Base-by-base conservation (phyloP, 177 flowering plant genomes). In the Vitis hybrid region DNA sequence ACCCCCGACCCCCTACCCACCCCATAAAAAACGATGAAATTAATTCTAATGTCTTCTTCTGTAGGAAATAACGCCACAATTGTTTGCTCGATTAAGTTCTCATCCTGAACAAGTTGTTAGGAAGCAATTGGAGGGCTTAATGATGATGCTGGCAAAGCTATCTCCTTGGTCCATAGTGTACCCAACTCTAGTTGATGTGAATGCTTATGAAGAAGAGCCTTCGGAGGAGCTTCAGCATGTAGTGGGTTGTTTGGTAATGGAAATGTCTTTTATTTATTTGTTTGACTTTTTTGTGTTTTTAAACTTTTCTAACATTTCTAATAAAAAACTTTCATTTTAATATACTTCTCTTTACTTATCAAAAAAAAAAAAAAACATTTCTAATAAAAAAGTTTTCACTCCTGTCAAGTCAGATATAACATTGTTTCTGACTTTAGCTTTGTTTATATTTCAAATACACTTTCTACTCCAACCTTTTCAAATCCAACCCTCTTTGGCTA, bases 151-250 rank as follows among this genome's bases (percentile, higher is more conserved):
- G 74, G 98, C 97, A 11, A 92, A 89, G 82, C 87, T 73, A 61
- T 86, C 91, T 76, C 98, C 98, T 55, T 89, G 92, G 89, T 92
- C 97, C 19, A 79, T 94, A 45, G 94, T 94, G 34, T 94, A 91
- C 77, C 98, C 98, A 65, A 88, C 97, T 6, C 88, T 94, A 45
- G 97, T 92, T 76, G 94, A 91, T 78, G 79, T 88, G 57, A 91
- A 88, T 88, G 80, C 95, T 45, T 82, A 76, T 83, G 89, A 87
- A 69, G 87, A 85, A 80, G 83, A 84, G 68, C 88, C 91, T 68
- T 81, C 94, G 17, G 91, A 92, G 80, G 98, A 94, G 83, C 95
- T 94, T 75, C 90, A 81, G 72, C 92, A 80, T 64, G 80, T 94
- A 73, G 75, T 92, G 52, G 87, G 87, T 55, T 91, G 90, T 79